Evolutionary conservation across 768 basidiomycete species (phyloP).

Genomic region (Pilatotrama ljubarskyi): DNA sequence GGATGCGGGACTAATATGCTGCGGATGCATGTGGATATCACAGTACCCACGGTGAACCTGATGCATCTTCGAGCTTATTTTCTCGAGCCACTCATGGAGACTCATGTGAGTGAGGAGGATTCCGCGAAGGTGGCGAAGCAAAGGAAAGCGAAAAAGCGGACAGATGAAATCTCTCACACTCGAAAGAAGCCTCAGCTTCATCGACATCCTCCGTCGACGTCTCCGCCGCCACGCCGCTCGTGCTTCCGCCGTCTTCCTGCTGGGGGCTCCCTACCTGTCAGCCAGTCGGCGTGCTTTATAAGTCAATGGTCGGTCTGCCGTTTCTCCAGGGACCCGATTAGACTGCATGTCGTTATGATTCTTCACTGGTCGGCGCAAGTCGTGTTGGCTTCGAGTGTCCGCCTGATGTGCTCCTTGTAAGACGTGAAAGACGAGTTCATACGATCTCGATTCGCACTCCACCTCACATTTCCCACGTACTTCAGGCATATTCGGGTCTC

Average conservation of each 20-base stretch:
- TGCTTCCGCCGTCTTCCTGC: neutral
- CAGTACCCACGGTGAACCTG: neutral
- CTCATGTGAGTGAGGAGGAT: neutral
- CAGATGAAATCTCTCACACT: constrained; percentile 6
- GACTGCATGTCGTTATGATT: neutral
- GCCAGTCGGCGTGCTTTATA: neutral
- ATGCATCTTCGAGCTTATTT: constrained; percentile 8
- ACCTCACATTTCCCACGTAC: no score
- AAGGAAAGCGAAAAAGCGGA: constrained; percentile 4
- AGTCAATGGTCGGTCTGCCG: no score
- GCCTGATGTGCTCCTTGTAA: no score
- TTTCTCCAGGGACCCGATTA: neutral
- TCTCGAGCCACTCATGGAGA: neutral
- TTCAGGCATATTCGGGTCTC: no score
- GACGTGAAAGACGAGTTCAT: no score
- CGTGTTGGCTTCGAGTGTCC: no score
- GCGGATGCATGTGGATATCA: no score
- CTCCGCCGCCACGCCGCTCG: neutral
- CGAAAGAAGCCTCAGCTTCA: neutral
- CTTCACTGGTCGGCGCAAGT: no score
- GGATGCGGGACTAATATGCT: no score
- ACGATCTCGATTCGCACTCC: no score
- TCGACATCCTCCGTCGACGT: constrained; percentile 2
- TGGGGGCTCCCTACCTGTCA: neutral
- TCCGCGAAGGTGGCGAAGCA: constrained; percentile 10